Base-by-base conservation (phyloP, 768 basidiomycete species). In the Mycena sanguinolenta region DNA sequence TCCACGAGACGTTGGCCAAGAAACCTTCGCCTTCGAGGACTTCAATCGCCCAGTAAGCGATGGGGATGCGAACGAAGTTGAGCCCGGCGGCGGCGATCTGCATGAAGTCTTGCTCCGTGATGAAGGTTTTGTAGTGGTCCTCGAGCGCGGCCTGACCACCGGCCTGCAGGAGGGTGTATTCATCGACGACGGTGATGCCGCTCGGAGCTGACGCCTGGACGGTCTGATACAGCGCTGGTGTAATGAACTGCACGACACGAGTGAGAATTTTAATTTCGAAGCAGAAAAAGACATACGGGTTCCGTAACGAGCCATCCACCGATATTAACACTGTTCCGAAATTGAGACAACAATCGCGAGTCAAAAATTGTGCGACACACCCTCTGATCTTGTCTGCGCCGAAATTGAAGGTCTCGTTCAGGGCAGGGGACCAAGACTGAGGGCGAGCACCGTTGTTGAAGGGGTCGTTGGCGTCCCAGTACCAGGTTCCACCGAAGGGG, bases 101-200 rank as follows among this genome's bases (percentile, higher is more conserved):
- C 17, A 96, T 96, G 77, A 98, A 98, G 79, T 99, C 97, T 77
- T 93, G 81, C 78, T 99, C 97, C 49, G 97, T 99, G 75, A 99
- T 95, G 80, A 98, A 99, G 2, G 97, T 97, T 74, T 91, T 85
- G 80, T 99, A 99, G 78, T 99, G 98, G 49, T 90, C 84, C 77
- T 95, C 94, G 67, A 99, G 83, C 73, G 92, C 90, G 27, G 72
- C 75, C 49, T 93, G 80, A 55, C 94, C 91, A 27, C 92, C 91
- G 55, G 87, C 85, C 71, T 87, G 73, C 64, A 89, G 90, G 61
- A 97, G 86, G 16, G 92, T 93, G 92, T 93, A 97, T 80, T 96
- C 95, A 69, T 96, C 95, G 12, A 94, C 66, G 28, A 73, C 55
- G 16, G 63, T 73, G 64, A 55, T 36, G 2, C 23, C 32, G 42